Conservation (phyloP, 345 rosid species). For the Durio zibethinus region DNA sequence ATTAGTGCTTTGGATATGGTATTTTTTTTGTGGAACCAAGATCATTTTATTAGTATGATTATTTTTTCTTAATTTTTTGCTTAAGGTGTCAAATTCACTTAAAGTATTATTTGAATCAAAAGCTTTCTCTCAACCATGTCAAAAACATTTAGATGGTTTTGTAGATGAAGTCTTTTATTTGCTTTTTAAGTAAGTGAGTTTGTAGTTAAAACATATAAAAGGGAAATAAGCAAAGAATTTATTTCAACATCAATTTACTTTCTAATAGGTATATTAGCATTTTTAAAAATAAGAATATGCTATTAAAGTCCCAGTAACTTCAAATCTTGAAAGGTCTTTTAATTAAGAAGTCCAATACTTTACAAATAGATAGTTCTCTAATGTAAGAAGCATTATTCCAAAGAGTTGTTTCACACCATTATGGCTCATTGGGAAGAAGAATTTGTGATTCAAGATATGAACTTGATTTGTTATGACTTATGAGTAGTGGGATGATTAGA, state of each 20-base stretch:
- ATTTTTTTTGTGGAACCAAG: not conserved
- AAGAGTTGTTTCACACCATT: not conserved
- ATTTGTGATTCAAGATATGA: not conserved
- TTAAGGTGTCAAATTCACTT: not conserved
- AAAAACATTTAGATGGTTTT: not conserved
- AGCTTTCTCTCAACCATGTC: not conserved
- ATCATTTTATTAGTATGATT: not conserved
- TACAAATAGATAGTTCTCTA: not conserved
- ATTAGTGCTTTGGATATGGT: not conserved
- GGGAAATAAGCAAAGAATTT: not conserved
- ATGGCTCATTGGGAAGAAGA: not conserved
- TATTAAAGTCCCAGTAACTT: not conserved
- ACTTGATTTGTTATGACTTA: not conserved
- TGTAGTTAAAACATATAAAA: not conserved
- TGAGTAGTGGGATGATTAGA: not conserved
- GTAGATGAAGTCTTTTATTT: not conserved
- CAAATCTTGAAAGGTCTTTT: not conserved
- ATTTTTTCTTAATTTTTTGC: not conserved
- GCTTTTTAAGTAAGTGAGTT: not conserved
- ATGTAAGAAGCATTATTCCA: not conserved
- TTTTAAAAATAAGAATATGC: not conserved
- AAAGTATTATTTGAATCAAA: not conserved
- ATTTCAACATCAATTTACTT: not conserved
- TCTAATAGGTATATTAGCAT: not conserved
- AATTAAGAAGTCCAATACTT: not conserved